These are phyloP conservation scores for Cryptococcus sp. DNA, from an alignment of 1,284 basidiomycete species.

Conservation along the genomic window DNA sequence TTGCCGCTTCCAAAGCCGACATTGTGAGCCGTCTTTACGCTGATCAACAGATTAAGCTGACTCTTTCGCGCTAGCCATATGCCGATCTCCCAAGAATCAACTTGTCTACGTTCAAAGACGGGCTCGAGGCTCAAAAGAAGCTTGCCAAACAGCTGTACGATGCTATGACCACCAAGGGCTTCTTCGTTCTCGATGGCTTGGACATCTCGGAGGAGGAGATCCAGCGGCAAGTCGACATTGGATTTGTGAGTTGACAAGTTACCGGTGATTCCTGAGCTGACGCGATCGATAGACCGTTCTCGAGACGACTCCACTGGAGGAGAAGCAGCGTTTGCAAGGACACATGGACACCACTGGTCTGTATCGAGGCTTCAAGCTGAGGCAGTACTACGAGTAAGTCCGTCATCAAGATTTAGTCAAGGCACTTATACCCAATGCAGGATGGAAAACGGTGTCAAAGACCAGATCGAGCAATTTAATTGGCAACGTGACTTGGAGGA, in stretches of 20 bases:
- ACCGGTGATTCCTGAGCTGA: not conserved
- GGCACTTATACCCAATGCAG: slow-evolving; percentile 2
- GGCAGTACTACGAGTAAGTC: slow-evolving; percentile 32
- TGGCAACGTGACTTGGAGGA: slow-evolving; percentile 26
- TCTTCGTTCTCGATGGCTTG: slow-evolving; percentile 22
- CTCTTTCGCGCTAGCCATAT: slow-evolving; percentile 16
- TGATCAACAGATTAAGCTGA: not conserved
- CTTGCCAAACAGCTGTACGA: slow-evolving; percentile 16
- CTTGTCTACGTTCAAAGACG: slow-evolving; percentile 20
- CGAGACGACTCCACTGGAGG: slow-evolving; percentile 22
- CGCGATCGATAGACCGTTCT: slow-evolving; percentile 19
- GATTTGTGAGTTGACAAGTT: slow-evolving; percentile 19
- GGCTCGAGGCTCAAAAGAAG: slow-evolving; percentile 11
- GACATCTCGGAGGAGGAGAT: slow-evolving; percentile 23
- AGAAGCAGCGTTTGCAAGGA: slow-evolving; percentile 19
- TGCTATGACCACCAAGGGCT: slow-evolving; percentile 28
- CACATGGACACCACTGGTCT: slow-evolving; percentile 21
- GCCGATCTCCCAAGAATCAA: slow-evolving; percentile 26
- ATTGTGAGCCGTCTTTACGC: not conserved
- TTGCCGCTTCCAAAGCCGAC: not conserved
- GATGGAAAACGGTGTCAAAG: slow-evolving; percentile 32
- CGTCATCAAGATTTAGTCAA: not conserved
- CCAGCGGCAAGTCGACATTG: slow-evolving; percentile 28
- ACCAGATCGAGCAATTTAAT: slow-evolving; percentile 36
- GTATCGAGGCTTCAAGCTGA: slow-evolving; percentile 27